Evolutionary conservation across 805 yeast genomes (phyloP).

Genomic region (Cyberlindnera amylophila): DNA sequence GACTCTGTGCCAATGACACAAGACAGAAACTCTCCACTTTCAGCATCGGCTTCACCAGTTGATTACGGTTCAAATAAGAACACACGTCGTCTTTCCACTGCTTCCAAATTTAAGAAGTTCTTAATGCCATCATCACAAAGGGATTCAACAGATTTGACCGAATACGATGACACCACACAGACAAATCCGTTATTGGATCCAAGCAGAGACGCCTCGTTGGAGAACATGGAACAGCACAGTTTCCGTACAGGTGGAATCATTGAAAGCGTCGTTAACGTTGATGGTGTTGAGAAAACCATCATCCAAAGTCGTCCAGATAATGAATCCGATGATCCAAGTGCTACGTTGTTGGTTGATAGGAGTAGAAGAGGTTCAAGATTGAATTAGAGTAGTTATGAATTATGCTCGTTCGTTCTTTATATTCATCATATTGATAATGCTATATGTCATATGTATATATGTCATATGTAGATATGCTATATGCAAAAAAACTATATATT

Average conservation of each 20-base stretch:
- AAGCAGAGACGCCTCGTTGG: conserved; percentile 4
- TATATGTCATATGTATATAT: no score
- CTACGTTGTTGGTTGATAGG: conserved; percentile 4
- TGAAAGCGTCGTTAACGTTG: conserved; percentile 77
- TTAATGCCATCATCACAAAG: conserved; percentile 13
- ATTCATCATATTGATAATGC: no score
- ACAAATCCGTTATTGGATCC: not conserved
- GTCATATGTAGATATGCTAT: no score
- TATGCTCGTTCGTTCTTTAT: no score
- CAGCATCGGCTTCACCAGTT: conserved; percentile 20
- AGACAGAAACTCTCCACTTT: conserved; percentile 1
- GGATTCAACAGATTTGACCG: conserved; percentile 21
- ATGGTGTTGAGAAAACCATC: conserved; percentile 82
- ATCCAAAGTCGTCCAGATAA: conserved; percentile 59
- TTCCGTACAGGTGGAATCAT: conserved; percentile 46
- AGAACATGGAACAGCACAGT: conserved; percentile 21
- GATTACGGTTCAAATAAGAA: conserved; percentile 19
- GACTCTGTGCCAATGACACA: no score
- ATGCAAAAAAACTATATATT: no score
- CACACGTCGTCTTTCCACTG: conserved; percentile 8
- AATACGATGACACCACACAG: conserved; percentile 1
- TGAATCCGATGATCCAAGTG: conserved; percentile 9
- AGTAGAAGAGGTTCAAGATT: not conserved
- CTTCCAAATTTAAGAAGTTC: conserved; percentile 18
- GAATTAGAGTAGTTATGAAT: not conserved